These are phyloP conservation scores for Kalanchoe fedtschenkoi DNA, from an alignment of 164 flowering plant species.

Conservation along the genomic window DNA sequence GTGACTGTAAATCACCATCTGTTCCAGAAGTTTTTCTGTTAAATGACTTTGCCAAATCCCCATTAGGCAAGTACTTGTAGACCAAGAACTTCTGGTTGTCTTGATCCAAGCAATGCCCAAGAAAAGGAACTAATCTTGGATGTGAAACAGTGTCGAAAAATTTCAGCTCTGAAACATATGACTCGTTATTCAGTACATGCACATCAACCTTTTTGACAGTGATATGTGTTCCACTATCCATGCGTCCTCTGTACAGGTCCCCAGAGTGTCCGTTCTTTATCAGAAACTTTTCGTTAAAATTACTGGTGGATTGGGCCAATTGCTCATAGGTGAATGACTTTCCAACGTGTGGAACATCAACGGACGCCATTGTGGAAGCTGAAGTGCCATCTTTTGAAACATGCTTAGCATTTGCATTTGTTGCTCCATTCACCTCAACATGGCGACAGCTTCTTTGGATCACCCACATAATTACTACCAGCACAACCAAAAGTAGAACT, in stretches of 20 bases:
- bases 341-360: slow-evolving; percentile 35
- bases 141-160: slow-evolving; percentile 19
- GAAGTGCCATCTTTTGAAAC: slow-evolving; percentile 28
- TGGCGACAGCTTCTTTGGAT: slow-evolving; percentile 21
- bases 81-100: slow-evolving; percentile 33
- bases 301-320: slow-evolving; percentile 38
- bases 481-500: slow-evolving; percentile 34
- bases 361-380: slow-evolving; percentile 14
- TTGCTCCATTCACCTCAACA: slow-evolving; percentile 29
- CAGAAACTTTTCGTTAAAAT: slow-evolving; percentile 50
- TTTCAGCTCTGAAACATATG: slow-evolving; percentile 19
- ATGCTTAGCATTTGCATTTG: slow-evolving; percentile 27
- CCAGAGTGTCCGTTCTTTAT: slow-evolving; percentile 81
- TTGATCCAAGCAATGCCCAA: slow-evolving; percentile 26
- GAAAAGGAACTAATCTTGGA: slow-evolving; percentile 19
- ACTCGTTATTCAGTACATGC: slow-evolving; percentile 22
- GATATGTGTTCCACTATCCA: slow-evolving; percentile 43
- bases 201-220: slow-evolving; percentile 52
- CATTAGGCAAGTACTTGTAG: slow-evolving; percentile 26
- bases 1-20: slow-evolving; percentile 51
- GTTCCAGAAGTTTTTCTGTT: slow-evolving; percentile 11
- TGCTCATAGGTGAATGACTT: slow-evolving; percentile 57
- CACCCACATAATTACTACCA: slow-evolving; percentile 28
- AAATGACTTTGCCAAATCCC: slow-evolving; percentile 25
- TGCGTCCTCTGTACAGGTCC: slow-evolving; percentile 47